A percentile compares a stretch with the other conserved stretches of the same genome.
These are phyloP conservation scores for Lepidium campestre DNA, from an alignment of 441 rosid species.

Conservation along the genomic window DNA sequence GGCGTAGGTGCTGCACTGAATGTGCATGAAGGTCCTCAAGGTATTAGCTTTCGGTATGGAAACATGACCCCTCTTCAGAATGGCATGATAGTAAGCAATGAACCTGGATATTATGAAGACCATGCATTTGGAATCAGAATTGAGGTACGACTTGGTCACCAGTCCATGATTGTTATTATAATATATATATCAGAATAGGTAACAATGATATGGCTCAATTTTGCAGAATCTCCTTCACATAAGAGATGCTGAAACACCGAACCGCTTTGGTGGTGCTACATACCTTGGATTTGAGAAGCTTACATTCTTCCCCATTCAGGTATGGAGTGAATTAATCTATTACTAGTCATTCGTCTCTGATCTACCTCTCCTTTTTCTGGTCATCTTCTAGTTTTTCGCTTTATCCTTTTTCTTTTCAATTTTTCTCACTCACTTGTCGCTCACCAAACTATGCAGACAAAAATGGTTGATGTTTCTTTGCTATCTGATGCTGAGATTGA, in stretches of 20 bases:
- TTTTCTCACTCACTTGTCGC: background rate
- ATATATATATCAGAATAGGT: background rate
- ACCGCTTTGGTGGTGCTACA: constrained; percentile 71
- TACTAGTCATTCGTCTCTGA: background rate
- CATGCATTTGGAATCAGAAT: constrained; percentile 96
- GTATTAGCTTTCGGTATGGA: constrained; percentile 89
- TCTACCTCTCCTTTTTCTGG: background rate
- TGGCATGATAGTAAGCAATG: constrained; percentile 98
- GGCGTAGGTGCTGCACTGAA: constrained; percentile 97
- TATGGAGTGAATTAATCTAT: constrained; percentile 8
- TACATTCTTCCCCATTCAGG: constrained; percentile 92
- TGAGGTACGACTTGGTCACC: constrained; percentile 50
- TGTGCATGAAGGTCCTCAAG: constrained; percentile 99
- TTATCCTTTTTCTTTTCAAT: background rate
- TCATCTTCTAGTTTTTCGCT: background rate
- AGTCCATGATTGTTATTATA: background rate
- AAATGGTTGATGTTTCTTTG: constrained; percentile 61
- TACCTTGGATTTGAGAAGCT: constrained; percentile 88
- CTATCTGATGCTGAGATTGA: constrained; percentile 57
- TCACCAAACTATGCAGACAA: constrained; percentile 43
- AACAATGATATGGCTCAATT: background rate
- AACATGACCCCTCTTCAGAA: constrained; percentile 68
- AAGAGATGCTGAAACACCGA: constrained; percentile 64
- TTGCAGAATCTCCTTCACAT: constrained; percentile 80
- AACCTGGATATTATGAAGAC: constrained; percentile 98